Conservation (phyloP, 208 protist species). For the Trypanosomatidae sp. region DNA sequence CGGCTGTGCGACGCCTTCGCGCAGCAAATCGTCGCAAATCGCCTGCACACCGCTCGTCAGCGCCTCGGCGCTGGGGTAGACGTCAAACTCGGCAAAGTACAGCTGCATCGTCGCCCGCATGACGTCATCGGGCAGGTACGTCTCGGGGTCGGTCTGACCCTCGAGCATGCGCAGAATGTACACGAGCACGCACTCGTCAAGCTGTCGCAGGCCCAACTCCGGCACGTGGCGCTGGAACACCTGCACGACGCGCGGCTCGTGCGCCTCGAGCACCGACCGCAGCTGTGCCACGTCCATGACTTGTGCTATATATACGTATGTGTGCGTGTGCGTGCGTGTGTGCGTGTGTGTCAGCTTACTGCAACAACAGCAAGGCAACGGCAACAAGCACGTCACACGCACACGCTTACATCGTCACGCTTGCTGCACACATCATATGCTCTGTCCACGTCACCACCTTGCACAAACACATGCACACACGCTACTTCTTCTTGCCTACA, state of each 20-base stretch:
- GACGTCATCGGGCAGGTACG: conserved; percentile 61
- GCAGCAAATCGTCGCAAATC: conserved; percentile 46
- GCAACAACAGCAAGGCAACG: neutral
- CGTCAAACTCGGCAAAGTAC: conserved; percentile 67
- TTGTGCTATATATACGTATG: neutral
- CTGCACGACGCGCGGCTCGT: conserved; percentile 31
- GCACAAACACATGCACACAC: neutral
- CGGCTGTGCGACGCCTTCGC: conserved; percentile 41
- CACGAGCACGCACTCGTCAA: conserved; percentile 71
- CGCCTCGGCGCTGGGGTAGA: conserved; percentile 32
- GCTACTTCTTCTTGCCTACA: conserved; percentile 27
- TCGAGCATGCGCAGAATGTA: conserved; percentile 82
- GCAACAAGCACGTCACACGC: neutral
- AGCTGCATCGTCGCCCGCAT: conserved; percentile 59
- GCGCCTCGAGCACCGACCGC: conserved; percentile 31
- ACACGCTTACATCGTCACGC: no score
- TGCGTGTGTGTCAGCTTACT: neutral
- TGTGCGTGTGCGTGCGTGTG: conserved; percentile 1
- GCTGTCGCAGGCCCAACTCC: conserved; percentile 44
- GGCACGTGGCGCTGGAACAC: conserved; percentile 59
- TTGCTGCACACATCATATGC: no score
- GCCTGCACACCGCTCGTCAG: conserved; percentile 13
- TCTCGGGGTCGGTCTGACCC: conserved; percentile 62
- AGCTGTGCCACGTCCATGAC: conserved; percentile 47
- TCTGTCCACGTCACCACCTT: no score